Evolutionary conservation across 2,329 filamentous ascomycete species (phyloP).

Genomic region (Aspergillus quadricinctus): DNA sequence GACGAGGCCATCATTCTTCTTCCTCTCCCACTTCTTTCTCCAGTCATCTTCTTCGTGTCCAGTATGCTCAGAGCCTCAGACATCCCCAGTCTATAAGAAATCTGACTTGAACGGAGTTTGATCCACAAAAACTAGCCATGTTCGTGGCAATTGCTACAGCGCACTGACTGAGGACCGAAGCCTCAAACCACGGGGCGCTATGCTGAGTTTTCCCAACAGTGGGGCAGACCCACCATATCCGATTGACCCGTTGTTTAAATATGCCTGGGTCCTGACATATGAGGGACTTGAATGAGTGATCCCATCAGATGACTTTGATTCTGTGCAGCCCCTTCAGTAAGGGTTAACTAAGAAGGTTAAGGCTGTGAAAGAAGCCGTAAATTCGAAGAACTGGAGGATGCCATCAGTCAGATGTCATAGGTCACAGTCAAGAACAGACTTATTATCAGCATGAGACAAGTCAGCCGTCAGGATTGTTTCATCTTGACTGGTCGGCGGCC

Average conservation of each 20-base stretch:
- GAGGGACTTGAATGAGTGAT: not conserved
- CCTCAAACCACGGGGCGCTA: not conserved
- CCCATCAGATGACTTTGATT: not conserved
- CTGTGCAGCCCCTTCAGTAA: not conserved
- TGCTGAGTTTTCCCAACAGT: not conserved
- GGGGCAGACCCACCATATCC: not conserved
- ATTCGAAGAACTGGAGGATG: not conserved
- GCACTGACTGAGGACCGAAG: not conserved
- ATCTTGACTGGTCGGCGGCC: conserved; percentile 11
- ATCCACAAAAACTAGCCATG: not conserved
- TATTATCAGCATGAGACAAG: conserved; percentile 9
- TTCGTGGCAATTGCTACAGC: not conserved
- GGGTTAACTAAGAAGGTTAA: not conserved
- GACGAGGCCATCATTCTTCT: not conserved
- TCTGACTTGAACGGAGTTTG: not conserved
- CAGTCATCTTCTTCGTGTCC: too few species aligned
- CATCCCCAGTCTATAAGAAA: not conserved
- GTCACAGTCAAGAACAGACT: not conserved
- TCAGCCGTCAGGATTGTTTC: conserved; percentile 12
- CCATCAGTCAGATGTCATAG: not conserved
- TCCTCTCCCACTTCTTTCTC: not conserved
- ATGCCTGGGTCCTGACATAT: not conserved
- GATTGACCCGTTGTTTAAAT: not conserved
- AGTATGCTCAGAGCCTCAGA: too few species aligned
- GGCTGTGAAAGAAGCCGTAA: not conserved